A percentile compares a stretch with the other conserved stretches of the same genome.
These are phyloP conservation scores for Hygrophila difformis DNA, from an alignment of 257 asterid species.

Conservation along the genomic window DNA sequence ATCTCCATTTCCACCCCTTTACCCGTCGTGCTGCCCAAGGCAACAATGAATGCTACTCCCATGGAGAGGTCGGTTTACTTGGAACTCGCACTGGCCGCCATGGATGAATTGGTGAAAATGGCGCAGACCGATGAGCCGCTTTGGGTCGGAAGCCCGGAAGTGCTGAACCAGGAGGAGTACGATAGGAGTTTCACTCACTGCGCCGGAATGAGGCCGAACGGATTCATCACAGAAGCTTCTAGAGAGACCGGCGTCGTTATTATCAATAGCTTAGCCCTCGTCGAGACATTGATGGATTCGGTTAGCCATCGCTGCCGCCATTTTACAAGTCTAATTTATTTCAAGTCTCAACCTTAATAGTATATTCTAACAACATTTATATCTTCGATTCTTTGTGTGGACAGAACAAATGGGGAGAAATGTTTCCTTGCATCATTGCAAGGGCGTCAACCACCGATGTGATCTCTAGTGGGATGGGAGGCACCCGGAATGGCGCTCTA, in stretches of 20 bases:
- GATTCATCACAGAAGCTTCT: slow-evolving; percentile 44
- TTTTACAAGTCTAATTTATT: too few species aligned
- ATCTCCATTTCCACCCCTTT: too few species aligned
- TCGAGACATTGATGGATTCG: slow-evolving; percentile 52
- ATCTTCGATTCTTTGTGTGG: not conserved
- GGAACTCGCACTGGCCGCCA: slow-evolving; percentile 83
- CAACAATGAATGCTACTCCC: too few species aligned
- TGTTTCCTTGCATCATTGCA: slow-evolving; percentile 65
- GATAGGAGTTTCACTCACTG: slow-evolving; percentile 28
- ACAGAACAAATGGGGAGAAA: slow-evolving; percentile 31
- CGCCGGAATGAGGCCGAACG: slow-evolving; percentile 37
- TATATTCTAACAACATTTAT: too few species aligned
- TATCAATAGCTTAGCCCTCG: slow-evolving; percentile 40
- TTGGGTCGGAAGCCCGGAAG: slow-evolving; percentile 58
- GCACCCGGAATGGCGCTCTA: slow-evolving; percentile 65
- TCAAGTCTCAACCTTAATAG: too few species aligned
- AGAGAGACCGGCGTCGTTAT: slow-evolving; percentile 40
- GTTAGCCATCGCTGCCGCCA: slow-evolving; percentile 30
- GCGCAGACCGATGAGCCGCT: slow-evolving; percentile 70
- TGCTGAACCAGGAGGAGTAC: slow-evolving; percentile 43
- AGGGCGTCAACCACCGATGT: slow-evolving; percentile 47
- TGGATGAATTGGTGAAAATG: slow-evolving; percentile 79
- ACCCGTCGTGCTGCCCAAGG: too few species aligned
- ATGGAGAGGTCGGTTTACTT: slow-evolving; percentile 70
- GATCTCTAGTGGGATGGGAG: slow-evolving; percentile 63